These are phyloP conservation scores for Salvia hispanica DNA, from an alignment of 257 asterid genomes.

Conservation along the genomic window DNA sequence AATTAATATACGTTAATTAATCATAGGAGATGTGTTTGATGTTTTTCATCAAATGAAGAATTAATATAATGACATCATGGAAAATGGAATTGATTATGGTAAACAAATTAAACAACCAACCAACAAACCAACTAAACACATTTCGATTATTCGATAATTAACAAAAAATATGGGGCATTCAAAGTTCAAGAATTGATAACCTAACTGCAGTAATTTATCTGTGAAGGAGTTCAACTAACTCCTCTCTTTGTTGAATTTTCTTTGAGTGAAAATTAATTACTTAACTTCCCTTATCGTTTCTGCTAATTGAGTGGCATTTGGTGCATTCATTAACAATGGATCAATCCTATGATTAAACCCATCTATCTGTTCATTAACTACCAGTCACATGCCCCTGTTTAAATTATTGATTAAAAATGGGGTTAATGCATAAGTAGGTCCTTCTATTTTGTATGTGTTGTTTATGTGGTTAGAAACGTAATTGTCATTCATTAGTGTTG, in stretches of 20 bases:
- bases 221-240: constrained; percentile 39
- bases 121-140: constrained; percentile 20
- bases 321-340: constrained; percentile 39
- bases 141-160: constrained; percentile 11
- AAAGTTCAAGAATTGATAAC: constrained; percentile 36
- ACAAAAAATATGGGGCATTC: not conserved
- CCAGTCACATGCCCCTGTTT: constrained; percentile 46
- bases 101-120: constrained; percentile 29
- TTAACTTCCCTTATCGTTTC: not conserved
- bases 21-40: no score
- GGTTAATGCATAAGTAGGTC: not conserved
- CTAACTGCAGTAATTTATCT: constrained; percentile 31
- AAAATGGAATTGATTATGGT: constrained; percentile 9
- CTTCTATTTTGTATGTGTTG: not conserved
- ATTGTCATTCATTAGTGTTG: no score
- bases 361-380: constrained; percentile 46
- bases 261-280: not conserved
- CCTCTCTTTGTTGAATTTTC: not conserved
- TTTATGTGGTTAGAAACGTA: not conserved
- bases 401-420: constrained; percentile 20
- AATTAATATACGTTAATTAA: no score
- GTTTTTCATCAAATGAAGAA: no score
- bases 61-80: no score
- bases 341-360: constrained; percentile 30
- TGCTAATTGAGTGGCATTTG: constrained; percentile 34